Evolutionary conservation across 495 filamentous ascomycete genomes (phyloP), one percentile per base, ranked within the genome.

Genomic region (Sabuloglossum arenarium): DNA sequence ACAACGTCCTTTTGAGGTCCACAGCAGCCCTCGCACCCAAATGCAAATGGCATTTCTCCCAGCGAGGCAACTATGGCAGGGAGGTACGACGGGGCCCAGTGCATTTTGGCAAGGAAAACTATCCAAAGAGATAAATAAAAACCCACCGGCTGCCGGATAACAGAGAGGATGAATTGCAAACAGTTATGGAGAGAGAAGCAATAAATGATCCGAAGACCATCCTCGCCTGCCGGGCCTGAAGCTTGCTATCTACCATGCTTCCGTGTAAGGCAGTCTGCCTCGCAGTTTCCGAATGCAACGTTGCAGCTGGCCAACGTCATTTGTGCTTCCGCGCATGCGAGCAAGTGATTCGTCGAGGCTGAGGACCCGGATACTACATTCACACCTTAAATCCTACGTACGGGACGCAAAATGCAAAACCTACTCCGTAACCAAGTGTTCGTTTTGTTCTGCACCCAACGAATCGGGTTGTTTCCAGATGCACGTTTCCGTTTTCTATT

Each of bases 21-120:
- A 46, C 65, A 62, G 59, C 66, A 68, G 32, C 37, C 24, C 25
- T 62, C 63, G 54, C 66, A 67, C 19, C 65, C 61, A 12, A 60
- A 54, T 12, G 56, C 57, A 9, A n/a, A n/a, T n/a, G n/a, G n/a
- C n/a, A n/a, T n/a, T n/a, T 9, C 45, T 8, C 47, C 47, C 24
- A 51, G 14, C 3, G 28, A 11, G 16, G 16, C 47, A 51, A 19
- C 25, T 12, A 51, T 27, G 28, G 28, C 28, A 19, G 25, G 25
- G 5, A 51, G 28, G 11, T 12, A 19, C 14, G 25, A 51, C 24
- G 12, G 24, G 8, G 25, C 16, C 47, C 24, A 29, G 12, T 29
- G 47, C 47, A 51, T 51, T n/a, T 51, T 46, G 42, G 30, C 5
- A 3, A 43, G n/a, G 16, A 19, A 4, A 21, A 21, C 34, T 37